These are phyloP conservation scores for Epichloe gansuensis DNA, from an alignment of 2,329 filamentous ascomycete genomes.

Conservation along the genomic window DNA sequence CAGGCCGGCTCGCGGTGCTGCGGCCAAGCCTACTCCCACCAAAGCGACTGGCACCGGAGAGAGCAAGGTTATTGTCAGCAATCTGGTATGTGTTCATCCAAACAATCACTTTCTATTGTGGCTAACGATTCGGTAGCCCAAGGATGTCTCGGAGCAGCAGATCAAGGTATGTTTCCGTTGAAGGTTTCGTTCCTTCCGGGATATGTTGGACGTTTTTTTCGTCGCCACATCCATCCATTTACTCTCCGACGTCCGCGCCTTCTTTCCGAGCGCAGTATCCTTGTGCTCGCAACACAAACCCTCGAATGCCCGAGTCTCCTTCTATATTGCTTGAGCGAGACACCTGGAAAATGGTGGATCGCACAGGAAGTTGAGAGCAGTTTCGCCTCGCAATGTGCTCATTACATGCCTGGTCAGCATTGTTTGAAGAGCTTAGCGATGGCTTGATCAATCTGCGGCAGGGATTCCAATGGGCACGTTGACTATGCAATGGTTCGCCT, in stretches of 20 bases:
- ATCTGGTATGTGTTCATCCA: constrained; percentile 57
- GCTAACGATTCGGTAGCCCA: constrained; percentile 45
- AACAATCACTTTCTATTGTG: neutral
- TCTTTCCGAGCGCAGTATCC: constrained; percentile 6
- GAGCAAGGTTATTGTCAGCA: constrained; percentile 97
- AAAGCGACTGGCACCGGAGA: constrained; percentile 54
- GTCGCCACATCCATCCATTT: constrained; percentile 24
- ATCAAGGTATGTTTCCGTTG: constrained; percentile 99
- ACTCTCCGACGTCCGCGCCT: constrained; percentile 11
- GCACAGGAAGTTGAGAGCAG: constrained; percentile 46
- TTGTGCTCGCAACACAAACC: constrained; percentile 1
- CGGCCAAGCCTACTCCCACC: constrained; percentile 49
- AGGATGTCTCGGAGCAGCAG: constrained; percentile 91
- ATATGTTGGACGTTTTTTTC: constrained; percentile 51
- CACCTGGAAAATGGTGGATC: constrained; percentile 19
- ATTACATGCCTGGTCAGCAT: constrained; percentile 41
- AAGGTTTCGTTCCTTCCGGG: constrained; percentile 55
- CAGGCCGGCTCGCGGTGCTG: constrained; percentile 44
- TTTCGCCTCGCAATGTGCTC: constrained; percentile 35
- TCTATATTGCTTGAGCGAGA: constrained; percentile 11
- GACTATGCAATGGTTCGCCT: constrained; percentile 1
- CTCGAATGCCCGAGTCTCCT: constrained; percentile 18
- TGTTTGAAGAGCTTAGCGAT: constrained; percentile 13
- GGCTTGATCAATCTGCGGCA: constrained; percentile 14
- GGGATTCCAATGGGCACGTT: constrained; percentile 3